Base-by-base conservation (phyloP, 177 flowering plant species). In the Vitis hybrid region DNA sequence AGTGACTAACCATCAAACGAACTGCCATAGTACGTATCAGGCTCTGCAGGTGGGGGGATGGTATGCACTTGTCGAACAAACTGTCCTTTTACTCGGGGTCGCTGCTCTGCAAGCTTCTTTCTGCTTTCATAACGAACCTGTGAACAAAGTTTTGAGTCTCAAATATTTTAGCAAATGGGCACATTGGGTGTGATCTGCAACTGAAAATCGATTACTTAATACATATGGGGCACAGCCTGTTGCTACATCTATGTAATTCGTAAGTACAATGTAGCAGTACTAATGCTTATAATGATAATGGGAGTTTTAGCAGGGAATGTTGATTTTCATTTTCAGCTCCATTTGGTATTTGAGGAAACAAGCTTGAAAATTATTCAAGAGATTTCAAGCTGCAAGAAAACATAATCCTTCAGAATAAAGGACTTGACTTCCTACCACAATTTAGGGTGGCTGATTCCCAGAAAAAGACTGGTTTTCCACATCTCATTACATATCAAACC, bases 121-220 rank as follows among this genome's bases (percentile, higher is more conserved):
- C 98, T 80, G 82, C 97, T 92, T 70, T 94, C 92, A 65, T 94
- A 92, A 6, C 97, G 86, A 61, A 89, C 94, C 94, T 91, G 88
- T 8, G 48, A 62, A 53, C 14, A 48, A 16, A 59, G 12, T 19
- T 14, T 26, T 15, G 18, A n/a, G 7, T 15, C 16, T 14, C 11
- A 16, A 66, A 56, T 0, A 66, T 15, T 19, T 53, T 26, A 19
- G 45, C 55, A 64, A 5, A 2, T 3, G 16, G 14, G 20, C 55
- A 15, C 13, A 51, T 13, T 51, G 18, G 18, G 10, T 14, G 18
- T 6, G 13, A 12, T 49, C 15, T 3, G 22, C 16, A 65, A 15
- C 10, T 65, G 67, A 60, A 60, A 31, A 7, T 53, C 15, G 2
- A 53, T 53, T 53, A 53, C 16, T 53, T 53, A 7, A 26, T 26